A percentile compares a stretch with the other conserved stretches of the same genome.
These are phyloP conservation scores for Tetracentron sinense DNA, from an alignment of 164 flowering plant species.

Conservation along the genomic window DNA sequence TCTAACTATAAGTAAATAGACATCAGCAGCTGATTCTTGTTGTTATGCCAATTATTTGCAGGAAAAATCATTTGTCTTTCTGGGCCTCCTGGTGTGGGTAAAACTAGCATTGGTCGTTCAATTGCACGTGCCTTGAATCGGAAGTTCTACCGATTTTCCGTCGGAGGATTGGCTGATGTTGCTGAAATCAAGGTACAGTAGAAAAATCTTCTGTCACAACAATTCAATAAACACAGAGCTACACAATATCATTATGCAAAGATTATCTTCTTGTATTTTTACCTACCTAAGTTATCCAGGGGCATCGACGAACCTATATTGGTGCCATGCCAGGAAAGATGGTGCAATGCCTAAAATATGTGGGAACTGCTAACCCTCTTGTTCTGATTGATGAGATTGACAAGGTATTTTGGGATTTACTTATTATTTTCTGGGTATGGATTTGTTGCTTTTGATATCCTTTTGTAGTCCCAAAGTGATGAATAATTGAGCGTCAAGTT, in stretches of 20 bases:
- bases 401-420: constrained; percentile 53
- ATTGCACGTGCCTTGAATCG: constrained; percentile 96
- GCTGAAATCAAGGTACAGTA: constrained; percentile 98
- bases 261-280: background rate
- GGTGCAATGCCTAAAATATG: constrained; percentile 95
- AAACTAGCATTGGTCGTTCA: constrained; percentile 97
- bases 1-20: no score
- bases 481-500: background rate
- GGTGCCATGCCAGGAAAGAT: constrained; percentile 99
- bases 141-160: constrained; percentile 89
- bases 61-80: constrained; percentile 96
- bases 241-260: no score
- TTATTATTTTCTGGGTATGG: background rate
- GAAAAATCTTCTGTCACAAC: no score
- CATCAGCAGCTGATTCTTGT: background rate
- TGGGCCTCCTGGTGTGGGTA: constrained; percentile 99
- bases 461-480: background rate
- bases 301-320: constrained; percentile 96
- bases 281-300: constrained; percentile 41
- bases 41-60: constrained; percentile 20
- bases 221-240: no score
- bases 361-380: constrained; percentile 93
- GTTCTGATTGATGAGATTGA: constrained; percentile 98
- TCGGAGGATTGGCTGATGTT: constrained; percentile 94
- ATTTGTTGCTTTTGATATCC: background rate